Percentiles rank a stretch among this genome's conserved stretches.
Conservation (phyloP, 768 basidiomycete genomes). For the Hysterangium stoloniferum region DNA sequence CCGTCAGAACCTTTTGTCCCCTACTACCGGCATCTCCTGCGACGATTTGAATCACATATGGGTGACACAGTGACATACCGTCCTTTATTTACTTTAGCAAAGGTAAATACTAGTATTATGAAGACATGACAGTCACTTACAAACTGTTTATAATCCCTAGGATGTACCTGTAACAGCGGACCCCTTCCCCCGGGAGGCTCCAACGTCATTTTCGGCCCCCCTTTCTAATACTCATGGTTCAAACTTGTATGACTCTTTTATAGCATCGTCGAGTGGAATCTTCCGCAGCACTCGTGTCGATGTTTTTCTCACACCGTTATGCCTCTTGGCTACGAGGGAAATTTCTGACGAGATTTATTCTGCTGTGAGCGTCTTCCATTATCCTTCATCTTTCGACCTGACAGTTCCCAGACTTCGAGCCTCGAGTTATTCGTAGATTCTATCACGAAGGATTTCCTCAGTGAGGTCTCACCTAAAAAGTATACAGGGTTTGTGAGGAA, state of each 20-base stretch:
- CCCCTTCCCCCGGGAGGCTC: no score
- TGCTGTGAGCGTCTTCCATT: slow-evolving; percentile 30
- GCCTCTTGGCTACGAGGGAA: slow-evolving; percentile 34
- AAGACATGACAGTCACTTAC: not conserved
- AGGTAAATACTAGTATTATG: not conserved
- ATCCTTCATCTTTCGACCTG: slow-evolving; percentile 8
- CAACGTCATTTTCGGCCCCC: no score
- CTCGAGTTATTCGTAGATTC: slow-evolving; percentile 33
- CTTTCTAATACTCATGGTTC: no score
- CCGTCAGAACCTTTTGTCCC: slow-evolving; percentile 8
- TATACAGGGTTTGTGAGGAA: slow-evolving; percentile 17
- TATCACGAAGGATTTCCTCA: slow-evolving; percentile 35
- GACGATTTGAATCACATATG: slow-evolving; percentile 2
- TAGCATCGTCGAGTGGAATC: not conserved
- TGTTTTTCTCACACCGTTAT: slow-evolving; percentile 48
- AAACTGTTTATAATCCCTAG: not conserved
- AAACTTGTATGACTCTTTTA: no score
- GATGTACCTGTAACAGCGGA: not conserved
- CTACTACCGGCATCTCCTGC: slow-evolving; percentile 3
- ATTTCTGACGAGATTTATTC: slow-evolving; percentile 41
- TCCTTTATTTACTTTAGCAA: not conserved
- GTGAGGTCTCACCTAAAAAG: slow-evolving; percentile 21
- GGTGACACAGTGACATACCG: not conserved
- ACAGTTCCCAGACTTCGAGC: slow-evolving; percentile 24
- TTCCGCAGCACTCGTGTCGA: slow-evolving; percentile 19